Conservation (phyloP, 2,329 filamentous ascomycete species). For the Fusarium sp. region DNA sequence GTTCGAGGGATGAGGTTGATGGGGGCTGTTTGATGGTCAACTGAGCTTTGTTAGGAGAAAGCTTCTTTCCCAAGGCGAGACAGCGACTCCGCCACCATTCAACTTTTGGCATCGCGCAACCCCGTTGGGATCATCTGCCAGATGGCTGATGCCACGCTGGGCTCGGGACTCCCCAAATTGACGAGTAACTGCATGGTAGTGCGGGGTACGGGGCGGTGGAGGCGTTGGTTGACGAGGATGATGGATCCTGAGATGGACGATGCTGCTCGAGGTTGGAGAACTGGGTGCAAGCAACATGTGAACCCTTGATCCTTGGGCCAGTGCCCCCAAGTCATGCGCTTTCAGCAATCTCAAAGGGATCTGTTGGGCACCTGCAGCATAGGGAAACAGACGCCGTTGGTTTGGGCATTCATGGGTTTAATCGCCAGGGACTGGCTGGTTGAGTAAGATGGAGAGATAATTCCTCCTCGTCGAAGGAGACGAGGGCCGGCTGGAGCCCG, state of each 20-base stretch:
- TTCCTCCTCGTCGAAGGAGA: not conserved
- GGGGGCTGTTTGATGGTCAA: not conserved
- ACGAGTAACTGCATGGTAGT: slow-evolving; percentile 11
- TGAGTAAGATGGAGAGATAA: not conserved
- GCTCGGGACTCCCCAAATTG: not conserved
- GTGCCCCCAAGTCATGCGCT: not conserved
- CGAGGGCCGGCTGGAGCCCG: not conserved
- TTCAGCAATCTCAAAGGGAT: not conserved
- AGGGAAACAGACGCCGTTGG: not conserved
- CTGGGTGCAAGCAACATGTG: slow-evolving; percentile 1
- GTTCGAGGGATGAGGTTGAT: not conserved
- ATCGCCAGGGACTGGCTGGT: not conserved
- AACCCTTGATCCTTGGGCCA: slow-evolving; percentile 5
- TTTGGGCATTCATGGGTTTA: not conserved
- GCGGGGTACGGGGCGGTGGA: slow-evolving; percentile 24
- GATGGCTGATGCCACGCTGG: slow-evolving; percentile 25
- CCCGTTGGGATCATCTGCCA: slow-evolving; percentile 23
- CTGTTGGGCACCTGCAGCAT: not conserved
- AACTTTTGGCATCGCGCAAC: slow-evolving; percentile 14
- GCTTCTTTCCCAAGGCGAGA: slow-evolving; percentile 27
- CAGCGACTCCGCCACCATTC: slow-evolving; percentile 12
- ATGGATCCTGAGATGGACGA: slow-evolving; percentile 18
- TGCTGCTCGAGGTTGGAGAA: slow-evolving; percentile 10
- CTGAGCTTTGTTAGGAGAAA: slow-evolving; percentile 11
- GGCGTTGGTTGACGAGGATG: not conserved